Conservation (phyloP, 768 basidiomycete genomes). For the Obba rivulosa region DNA sequence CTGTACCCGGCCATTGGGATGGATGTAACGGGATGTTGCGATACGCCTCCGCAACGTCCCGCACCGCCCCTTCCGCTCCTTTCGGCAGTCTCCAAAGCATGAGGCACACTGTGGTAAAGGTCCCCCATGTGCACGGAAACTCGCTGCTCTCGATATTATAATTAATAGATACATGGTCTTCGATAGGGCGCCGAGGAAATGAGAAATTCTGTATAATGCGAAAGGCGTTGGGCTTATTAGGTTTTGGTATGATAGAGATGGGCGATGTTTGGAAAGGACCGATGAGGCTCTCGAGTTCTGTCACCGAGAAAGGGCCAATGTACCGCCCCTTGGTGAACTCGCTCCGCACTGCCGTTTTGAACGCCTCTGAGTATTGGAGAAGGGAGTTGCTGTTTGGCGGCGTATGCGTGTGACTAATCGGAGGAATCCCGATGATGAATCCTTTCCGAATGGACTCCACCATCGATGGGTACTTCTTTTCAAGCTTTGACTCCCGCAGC, state of each 20-base stretch:
- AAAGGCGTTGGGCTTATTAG: conserved; percentile 17
- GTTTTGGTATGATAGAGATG: conserved; percentile 24
- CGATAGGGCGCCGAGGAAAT: conserved; percentile 10
- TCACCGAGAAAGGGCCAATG: conserved; percentile 2
- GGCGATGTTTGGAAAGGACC: conserved; percentile 30
- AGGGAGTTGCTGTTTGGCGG: conserved; percentile 3
- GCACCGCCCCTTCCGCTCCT: conserved; percentile 27
- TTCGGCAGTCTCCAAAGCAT: conserved; percentile 30
- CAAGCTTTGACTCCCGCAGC: neutral
- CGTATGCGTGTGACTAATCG: neutral
- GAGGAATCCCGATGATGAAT: conserved; percentile 7
- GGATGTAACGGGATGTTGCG: conserved; percentile 24
- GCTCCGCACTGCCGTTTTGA: too few relatives aligned
- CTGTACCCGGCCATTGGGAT: conserved; percentile 30
- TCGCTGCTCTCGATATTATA: too few relatives aligned
- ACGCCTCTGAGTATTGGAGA: neutral
- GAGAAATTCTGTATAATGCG: conserved; percentile 27
- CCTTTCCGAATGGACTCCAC: neutral
- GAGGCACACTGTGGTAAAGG: conserved; percentile 28
- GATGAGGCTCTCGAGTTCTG: conserved; percentile 9
- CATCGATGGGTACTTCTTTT: neutral
- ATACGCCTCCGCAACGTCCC: conserved; percentile 37
- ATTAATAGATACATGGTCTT: too few relatives aligned
- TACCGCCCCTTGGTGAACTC: neutral
- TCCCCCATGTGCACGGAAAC: conserved; percentile 40